These are phyloP conservation scores for Uronychia binucleata DNA, from an alignment of 73 alveolate genomes.

Conservation along the genomic window DNA sequence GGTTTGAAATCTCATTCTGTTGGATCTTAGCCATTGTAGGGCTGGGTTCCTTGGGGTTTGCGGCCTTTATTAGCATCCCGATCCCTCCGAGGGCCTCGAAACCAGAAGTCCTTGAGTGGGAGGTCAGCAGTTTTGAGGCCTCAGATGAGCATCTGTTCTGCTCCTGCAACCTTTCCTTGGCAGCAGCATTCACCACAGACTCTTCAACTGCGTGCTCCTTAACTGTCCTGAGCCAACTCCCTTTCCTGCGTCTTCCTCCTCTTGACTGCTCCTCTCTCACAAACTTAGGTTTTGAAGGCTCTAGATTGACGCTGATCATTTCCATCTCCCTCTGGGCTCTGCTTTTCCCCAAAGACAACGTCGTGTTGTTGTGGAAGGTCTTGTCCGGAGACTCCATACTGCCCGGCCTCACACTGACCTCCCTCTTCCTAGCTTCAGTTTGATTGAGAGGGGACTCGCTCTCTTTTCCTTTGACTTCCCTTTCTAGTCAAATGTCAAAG, in stretches of 20 bases:
- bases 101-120: background rate
- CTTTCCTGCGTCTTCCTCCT: background rate
- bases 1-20: background rate
- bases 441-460: too few relatives aligned
- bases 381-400: too few relatives aligned
- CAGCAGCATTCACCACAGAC: background rate
- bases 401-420: too few relatives aligned
- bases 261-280: background rate
- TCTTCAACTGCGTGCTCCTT: background rate
- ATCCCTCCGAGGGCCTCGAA: background rate
- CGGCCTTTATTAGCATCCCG: background rate
- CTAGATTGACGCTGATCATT: background rate
- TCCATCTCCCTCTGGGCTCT: background rate
- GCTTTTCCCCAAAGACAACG: background rate
- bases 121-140: background rate
- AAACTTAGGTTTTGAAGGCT: background rate
- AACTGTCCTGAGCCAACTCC: background rate
- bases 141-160: background rate
- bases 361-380: too few relatives aligned
- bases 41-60: background rate
- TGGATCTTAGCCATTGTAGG: background rate
- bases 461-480: too few relatives aligned
- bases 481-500: too few relatives aligned
- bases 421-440: too few relatives aligned
- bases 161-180: background rate